phyloP scores from a whole-genome alignment of 2,329 filamentous ascomycete species.

The Epichloe sylvatica region DNA sequence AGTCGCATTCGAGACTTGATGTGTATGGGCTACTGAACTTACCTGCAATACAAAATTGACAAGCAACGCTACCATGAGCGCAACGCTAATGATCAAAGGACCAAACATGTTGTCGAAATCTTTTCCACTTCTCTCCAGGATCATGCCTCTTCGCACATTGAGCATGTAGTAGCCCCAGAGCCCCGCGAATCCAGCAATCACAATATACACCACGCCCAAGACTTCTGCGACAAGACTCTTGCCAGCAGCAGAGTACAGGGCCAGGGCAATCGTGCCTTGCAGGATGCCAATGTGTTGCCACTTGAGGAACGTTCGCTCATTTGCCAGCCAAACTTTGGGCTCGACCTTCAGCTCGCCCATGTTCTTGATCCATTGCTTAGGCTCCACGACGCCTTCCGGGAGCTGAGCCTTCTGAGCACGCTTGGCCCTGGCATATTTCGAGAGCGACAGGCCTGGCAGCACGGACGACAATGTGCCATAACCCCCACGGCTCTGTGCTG shows the following conservation, averaged over 20 bases:
- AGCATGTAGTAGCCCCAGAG: slow-evolving; percentile 82
- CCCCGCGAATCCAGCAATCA: slow-evolving; percentile 69
- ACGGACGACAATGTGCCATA: slow-evolving; percentile 53
- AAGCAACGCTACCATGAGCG: slow-evolving; percentile 63
- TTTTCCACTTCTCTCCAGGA: slow-evolving; percentile 70
- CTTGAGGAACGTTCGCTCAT: slow-evolving; percentile 95
- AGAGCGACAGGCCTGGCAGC: slow-evolving; percentile 70
- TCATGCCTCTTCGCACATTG: slow-evolving; percentile 61
- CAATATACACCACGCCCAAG: slow-evolving; percentile 72
- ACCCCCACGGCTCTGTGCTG: slow-evolving; percentile 17
- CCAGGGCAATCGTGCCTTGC: slow-evolving; percentile 69
- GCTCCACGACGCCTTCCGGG: slow-evolving; percentile 79
- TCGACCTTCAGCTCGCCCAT: slow-evolving; percentile 82
- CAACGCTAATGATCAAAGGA: slow-evolving; percentile 68
- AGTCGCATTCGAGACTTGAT: too few relatives aligned
- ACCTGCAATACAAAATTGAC: slow-evolving; percentile 86
- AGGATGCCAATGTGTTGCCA: slow-evolving; percentile 94
- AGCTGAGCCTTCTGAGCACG: slow-evolving; percentile 41
- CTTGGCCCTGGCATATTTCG: slow-evolving; percentile 53
- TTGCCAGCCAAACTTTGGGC: slow-evolving; percentile 96
- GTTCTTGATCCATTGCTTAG: slow-evolving; percentile 86
- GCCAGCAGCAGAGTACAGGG: slow-evolving; percentile 78
- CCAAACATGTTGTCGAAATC: slow-evolving; percentile 87
- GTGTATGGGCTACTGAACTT: slow-evolving; percentile 14
- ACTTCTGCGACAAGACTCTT: slow-evolving; percentile 60